phyloP scores from a whole-genome alignment of 345 rosid species.

The Litchi chinensis region DNA sequence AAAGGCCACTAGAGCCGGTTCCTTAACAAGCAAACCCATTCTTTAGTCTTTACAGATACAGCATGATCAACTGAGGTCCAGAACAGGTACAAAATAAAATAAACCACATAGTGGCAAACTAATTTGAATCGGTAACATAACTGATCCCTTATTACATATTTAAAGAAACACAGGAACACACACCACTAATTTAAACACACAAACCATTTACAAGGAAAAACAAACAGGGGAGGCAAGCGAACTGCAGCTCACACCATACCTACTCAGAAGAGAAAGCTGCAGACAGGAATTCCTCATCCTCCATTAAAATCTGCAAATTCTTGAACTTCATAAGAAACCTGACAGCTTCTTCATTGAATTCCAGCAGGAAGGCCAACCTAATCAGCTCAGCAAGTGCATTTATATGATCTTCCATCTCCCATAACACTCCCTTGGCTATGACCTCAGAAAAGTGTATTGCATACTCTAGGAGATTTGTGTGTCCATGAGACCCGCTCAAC shows the following conservation, averaged over 20 bases:
- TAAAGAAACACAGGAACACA: neutral
- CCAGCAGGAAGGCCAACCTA: slow-evolving; percentile 55
- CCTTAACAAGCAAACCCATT: too few species aligned
- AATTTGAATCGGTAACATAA: neutral
- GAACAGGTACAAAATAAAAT: too few species aligned
- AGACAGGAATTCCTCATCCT: slow-evolving; percentile 57
- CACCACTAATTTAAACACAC: neutral
- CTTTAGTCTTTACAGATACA: too few species aligned
- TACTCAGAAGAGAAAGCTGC: slow-evolving; percentile 34
- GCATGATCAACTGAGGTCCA: too few species aligned
- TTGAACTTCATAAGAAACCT: slow-evolving; percentile 54
- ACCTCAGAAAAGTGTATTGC: slow-evolving; percentile 56
- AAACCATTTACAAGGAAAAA: neutral
- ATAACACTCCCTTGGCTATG: slow-evolving; percentile 53
- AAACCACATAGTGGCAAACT: neutral
- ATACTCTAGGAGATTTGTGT: slow-evolving; percentile 42
- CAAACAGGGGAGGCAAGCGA: too few species aligned
- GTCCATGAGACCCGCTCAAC: slow-evolving; percentile 35
- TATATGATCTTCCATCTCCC: slow-evolving; percentile 53
- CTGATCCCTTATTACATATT: neutral
- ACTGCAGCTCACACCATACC: neutral
- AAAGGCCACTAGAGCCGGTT: too few species aligned
- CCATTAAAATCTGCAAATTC: slow-evolving; percentile 51
- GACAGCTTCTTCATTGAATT: slow-evolving; percentile 51
- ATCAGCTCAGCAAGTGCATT: slow-evolving; percentile 51